phyloP scores from a whole-genome alignment of 345 rosid species.

The Clausena lansium region DNA sequence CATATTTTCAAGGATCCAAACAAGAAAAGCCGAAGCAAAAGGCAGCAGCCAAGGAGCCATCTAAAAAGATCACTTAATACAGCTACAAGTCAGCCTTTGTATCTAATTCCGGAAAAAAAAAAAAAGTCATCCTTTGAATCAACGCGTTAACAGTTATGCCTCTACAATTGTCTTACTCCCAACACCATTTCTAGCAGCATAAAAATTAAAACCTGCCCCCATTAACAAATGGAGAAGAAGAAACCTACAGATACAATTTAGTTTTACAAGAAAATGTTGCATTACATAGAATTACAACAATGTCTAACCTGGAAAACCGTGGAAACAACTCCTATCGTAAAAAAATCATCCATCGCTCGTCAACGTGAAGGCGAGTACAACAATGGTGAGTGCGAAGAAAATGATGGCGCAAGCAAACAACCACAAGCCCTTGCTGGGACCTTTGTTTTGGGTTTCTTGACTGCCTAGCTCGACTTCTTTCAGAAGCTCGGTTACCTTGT shows the following conservation, averaged over 20 bases:
- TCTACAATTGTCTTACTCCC: neutral
- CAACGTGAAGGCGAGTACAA: constrained; percentile 67
- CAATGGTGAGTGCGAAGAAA: constrained; percentile 54
- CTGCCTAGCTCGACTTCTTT: constrained; percentile 54
- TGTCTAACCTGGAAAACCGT: neutral
- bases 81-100: neutral
- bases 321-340: neutral
- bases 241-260: neutral
- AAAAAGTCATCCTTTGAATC: neutral
- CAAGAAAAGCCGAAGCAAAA: neutral
- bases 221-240: neutral
- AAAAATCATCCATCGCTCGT: constrained; percentile 69
- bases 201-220: neutral
- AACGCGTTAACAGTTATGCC: neutral
- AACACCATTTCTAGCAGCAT: neutral
- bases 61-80: neutral
- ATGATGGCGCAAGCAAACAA: constrained; percentile 59
- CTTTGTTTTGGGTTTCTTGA: constrained; percentile 38
- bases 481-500: constrained; percentile 76
- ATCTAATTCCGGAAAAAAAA: too few relatives aligned
- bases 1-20: neutral
- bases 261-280: neutral
- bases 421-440: constrained; percentile 49
- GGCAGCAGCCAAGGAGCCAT: too few relatives aligned
- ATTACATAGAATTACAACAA: neutral